Evolutionary conservation across 345 rosid genomes (phyloP).

Genomic region (Leavenworthia alabamica): DNA sequence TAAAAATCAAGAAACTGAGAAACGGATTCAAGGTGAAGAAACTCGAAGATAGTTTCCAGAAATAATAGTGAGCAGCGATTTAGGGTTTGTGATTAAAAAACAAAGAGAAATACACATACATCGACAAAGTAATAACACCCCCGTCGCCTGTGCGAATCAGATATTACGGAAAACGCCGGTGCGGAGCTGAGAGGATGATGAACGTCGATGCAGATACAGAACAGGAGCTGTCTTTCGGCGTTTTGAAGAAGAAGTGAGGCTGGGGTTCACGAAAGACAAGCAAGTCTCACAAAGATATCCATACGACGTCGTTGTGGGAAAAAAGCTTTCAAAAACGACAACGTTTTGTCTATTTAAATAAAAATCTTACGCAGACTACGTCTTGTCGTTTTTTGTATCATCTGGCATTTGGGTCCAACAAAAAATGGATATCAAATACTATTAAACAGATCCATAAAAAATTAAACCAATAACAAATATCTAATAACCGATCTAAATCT

Average conservation of each 20-base stretch:
- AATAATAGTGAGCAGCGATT: constrained; percentile 13
- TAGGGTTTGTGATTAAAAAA: constrained; percentile 22
- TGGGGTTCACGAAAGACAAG: constrained; percentile 13
- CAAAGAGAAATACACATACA: constrained; percentile 2
- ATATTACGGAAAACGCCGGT: background rate
- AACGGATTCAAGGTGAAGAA: background rate
- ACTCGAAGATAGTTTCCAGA: background rate
- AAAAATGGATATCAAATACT: no score
- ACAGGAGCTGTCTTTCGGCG: constrained; percentile 15
- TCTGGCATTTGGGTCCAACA: no score
- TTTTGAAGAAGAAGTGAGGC: constrained; percentile 9
- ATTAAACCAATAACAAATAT: background rate
- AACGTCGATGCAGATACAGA: background rate
- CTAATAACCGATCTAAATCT: background rate
- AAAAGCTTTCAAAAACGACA: background rate
- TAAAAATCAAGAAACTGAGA: background rate
- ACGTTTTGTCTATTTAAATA: no score
- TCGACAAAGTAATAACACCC: background rate
- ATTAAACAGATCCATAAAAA: no score
- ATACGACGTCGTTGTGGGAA: constrained; percentile 3
- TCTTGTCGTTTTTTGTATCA: no score
- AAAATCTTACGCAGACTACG: no score
- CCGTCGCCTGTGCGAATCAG: background rate
- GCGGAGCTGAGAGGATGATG: no score
- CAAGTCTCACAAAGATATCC: background rate